Evolutionary conservation across 495 filamentous ascomycete species (phyloP).

Genomic region (Cercophora sp.): DNA sequence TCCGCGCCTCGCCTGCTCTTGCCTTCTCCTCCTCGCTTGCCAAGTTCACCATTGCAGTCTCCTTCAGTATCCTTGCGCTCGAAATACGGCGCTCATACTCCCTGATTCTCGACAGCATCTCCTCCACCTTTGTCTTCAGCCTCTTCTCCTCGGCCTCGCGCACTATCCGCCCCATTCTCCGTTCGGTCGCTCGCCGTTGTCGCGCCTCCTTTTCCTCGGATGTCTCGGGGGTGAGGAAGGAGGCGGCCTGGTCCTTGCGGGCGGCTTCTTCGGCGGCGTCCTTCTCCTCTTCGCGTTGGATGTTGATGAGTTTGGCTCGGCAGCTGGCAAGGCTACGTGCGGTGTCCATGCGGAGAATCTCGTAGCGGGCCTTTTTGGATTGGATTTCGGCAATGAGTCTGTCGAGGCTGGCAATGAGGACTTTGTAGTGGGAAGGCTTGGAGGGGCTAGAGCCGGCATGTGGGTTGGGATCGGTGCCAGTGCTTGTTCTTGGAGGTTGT

Average conservation of each 20-base stretch:
- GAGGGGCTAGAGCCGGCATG: background rate
- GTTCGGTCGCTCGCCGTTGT: background rate
- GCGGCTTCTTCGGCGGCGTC: background rate
- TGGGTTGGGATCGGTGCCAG: background rate
- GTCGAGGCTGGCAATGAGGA: background rate
- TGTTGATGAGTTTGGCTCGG: background rate
- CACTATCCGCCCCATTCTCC: background rate
- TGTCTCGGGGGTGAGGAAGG: background rate
- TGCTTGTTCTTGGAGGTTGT: background rate
- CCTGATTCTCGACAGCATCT: background rate
- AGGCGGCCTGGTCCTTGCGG: background rate
- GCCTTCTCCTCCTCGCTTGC: background rate
- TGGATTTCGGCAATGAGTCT: background rate
- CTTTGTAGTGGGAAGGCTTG: background rate
- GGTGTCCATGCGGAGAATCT: background rate
- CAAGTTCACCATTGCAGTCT: background rate
- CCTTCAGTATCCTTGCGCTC: background rate
- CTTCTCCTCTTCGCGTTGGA: background rate
- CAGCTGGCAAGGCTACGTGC: background rate
- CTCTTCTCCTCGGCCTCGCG: background rate
- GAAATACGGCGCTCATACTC: background rate
- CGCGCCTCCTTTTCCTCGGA: background rate
- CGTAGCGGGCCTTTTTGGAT: background rate
- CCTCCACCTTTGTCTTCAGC: background rate
- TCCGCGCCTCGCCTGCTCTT: background rate